Base-by-base conservation (phyloP, 2,329 filamentous ascomycete genomes). In the Grosmannia serpens region DNA sequence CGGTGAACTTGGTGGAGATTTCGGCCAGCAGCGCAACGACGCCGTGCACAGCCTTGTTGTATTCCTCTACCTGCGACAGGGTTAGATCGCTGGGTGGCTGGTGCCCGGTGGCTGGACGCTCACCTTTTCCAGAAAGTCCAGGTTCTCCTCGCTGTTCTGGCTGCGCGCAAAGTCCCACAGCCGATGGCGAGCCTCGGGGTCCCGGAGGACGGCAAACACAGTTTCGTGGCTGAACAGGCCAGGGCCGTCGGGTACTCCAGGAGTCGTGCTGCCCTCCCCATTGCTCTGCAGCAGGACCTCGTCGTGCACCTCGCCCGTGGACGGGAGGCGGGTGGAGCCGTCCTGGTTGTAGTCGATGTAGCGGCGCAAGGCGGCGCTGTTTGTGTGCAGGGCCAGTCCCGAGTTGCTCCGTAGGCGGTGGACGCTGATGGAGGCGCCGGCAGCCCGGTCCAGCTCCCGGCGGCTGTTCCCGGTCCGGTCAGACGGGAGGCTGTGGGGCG, bases 41-140 rank as follows among this genome's bases (percentile, higher is more conserved):
- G 51, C 72, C 69, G 41, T 73, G 71, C 22, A 80, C 63, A 0
- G 73, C 68, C 9, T 67, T 67, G 56, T 70, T 69, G 62, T 78
- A 79, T 53, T 73, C 70, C 50, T 78, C 74, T 4, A 77, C 73
- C 64, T 77, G 72, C 2, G 33, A 55, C 41, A 20, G 65, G 67
- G 69, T 49, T 27, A 49, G 46, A 11, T 35, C 33, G n/a, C n/a
- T n/a, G n/a, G n/a, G n/a, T n/a, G n/a, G n/a, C n/a, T n/a, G n/a
- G n/a, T n/a, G 3, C 4, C 35, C 15, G 35, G 35, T 15, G 3
- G 35, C 35, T 38, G 35, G 9, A 31, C 31, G 41, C 35, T 13
- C 76, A 77, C 76, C 70, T 76, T 76, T 24, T 73, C 67, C 31
- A 79, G 64, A 61, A 79, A 78, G 57, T 76, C 78, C 59, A 83